Evolutionary conservation across 495 filamentous ascomycete species (phyloP).

Genomic region (Friedmanniomyces endolithicus): DNA sequence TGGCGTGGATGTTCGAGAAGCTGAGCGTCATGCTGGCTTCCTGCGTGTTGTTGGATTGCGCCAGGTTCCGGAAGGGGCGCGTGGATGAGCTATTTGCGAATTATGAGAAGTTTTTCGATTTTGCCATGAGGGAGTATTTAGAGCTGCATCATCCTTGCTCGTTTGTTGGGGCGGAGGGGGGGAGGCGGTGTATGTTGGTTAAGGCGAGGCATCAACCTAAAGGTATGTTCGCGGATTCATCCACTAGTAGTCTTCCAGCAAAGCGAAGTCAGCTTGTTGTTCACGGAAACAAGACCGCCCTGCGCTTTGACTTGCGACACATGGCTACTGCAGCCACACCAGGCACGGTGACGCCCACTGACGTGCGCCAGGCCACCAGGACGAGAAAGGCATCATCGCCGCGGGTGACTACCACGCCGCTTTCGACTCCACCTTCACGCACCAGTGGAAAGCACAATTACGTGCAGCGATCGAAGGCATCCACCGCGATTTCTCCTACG

Average conservation of each 20-base stretch:
- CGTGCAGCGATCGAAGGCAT: slow-evolving; percentile 22
- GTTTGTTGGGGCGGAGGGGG: slow-evolving; percentile 25
- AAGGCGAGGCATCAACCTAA: slow-evolving; percentile 34
- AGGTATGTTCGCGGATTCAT: slow-evolving; percentile 16
- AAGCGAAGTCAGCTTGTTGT: too few relatives aligned
- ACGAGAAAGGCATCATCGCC: slow-evolving; percentile 36
- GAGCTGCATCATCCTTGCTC: slow-evolving; percentile 38
- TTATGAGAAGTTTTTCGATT: slow-evolving; percentile 33
- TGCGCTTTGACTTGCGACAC: too few relatives aligned
- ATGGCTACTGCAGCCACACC: too few relatives aligned
- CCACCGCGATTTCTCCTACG: slow-evolving; percentile 24
- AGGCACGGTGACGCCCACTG: neutral
- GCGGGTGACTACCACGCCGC: slow-evolving; percentile 36
- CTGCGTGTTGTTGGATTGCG: slow-evolving; percentile 42
- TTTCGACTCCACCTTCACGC: slow-evolving; percentile 27
- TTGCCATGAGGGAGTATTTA: slow-evolving; percentile 40
- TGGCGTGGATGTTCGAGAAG: slow-evolving; percentile 33
- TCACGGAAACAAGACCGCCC: too few relatives aligned
- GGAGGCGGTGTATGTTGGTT: slow-evolving; percentile 35
- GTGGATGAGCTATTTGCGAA: slow-evolving; percentile 20
- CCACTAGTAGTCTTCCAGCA: too few relatives aligned
- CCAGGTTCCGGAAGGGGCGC: slow-evolving; percentile 25
- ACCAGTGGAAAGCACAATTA: slow-evolving; percentile 15
- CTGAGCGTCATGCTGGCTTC: slow-evolving; percentile 43
- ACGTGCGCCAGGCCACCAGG: slow-evolving; percentile 32